A percentile compares a stretch with the other conserved stretches of the same genome.
These are phyloP conservation scores for Bacidia gigantensis DNA, from an alignment of 495 filamentous ascomycete genomes.

Conservation along the genomic window DNA sequence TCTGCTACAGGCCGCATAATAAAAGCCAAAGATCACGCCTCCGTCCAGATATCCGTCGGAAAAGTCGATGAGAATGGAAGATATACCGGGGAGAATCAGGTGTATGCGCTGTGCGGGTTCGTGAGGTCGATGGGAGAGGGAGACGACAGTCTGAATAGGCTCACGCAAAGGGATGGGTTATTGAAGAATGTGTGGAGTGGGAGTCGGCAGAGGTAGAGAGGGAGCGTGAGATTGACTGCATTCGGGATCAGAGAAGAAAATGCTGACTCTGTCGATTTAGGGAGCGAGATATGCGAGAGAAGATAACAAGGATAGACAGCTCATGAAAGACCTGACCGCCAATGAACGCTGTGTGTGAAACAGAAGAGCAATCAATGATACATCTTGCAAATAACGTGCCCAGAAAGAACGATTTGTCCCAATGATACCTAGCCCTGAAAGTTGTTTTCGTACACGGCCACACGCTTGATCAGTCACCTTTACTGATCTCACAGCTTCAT, in stretches of 20 bases:
- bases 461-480: slow-evolving; percentile 2
- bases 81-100: slow-evolving; percentile 93
- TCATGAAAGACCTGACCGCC: too few relatives aligned
- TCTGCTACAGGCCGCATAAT: slow-evolving; percentile 93
- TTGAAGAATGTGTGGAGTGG: slow-evolving; percentile 92
- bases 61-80: slow-evolving; percentile 94
- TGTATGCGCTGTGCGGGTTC: slow-evolving; percentile 95
- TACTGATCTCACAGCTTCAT: slow-evolving; percentile 8
- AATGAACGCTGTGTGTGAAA: background rate
- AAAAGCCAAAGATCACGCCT: slow-evolving; percentile 97
- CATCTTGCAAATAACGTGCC: background rate
- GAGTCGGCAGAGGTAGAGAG: slow-evolving; percentile 49
- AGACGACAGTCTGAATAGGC: slow-evolving; percentile 90
- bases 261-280: background rate
- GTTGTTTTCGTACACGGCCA: background rate
- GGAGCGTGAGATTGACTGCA: background rate
- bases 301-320: too few relatives aligned
- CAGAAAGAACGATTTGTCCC: too few relatives aligned
- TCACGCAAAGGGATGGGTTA: slow-evolving; percentile 90
- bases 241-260: background rate
- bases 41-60: slow-evolving; percentile 77
- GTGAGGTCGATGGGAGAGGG: slow-evolving; percentile 94
- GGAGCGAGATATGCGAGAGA: background rate
- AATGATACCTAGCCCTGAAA: background rate
- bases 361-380: background rate